Evolutionary conservation across 164 flowering plant genomes (phyloP).

Genomic region (Aristolochia fimbriata): DNA sequence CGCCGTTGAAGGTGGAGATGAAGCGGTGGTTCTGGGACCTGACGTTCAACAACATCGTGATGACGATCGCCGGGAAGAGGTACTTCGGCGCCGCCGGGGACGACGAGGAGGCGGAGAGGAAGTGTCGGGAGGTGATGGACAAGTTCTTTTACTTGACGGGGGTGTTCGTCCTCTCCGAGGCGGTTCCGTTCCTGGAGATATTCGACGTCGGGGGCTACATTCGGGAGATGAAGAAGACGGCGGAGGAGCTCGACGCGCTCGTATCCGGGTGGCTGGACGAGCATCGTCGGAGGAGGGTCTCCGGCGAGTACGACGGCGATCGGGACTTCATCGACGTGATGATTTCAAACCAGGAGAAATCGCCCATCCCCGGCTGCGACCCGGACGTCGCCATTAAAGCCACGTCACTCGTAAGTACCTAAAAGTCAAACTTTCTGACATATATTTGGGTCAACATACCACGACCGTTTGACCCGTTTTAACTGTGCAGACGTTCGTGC

Average conservation of each 20-base stretch:
- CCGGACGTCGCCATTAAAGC: conserved; percentile 6
- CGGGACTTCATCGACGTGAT: conserved; percentile 10
- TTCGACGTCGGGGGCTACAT: conserved; percentile 3
- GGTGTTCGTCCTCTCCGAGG: neutral
- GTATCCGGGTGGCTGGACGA: conserved; percentile 4
- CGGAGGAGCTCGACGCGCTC: conserved; percentile 2
- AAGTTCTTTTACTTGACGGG: neutral
- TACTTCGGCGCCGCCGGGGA: neutral
- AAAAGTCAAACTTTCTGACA: too few relatives aligned
- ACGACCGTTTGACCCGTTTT: too few relatives aligned
- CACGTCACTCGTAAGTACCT: conserved; percentile 1
- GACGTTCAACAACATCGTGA: conserved; percentile 1
- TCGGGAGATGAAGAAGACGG: neutral
- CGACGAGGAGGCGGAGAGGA: neutral
- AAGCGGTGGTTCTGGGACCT: conserved; percentile 1
- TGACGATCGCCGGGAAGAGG: conserved; percentile 2
- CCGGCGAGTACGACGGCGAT: neutral
- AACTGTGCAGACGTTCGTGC: neutral
- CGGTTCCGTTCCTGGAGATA: conserved; percentile 4
- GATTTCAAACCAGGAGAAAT: conserved; percentile 4
- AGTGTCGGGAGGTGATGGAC: neutral
- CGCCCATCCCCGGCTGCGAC: neutral
- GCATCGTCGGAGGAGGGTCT: conserved; percentile 1
- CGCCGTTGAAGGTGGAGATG: conserved; percentile 1
- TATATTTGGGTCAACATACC: too few relatives aligned